Evolutionary conservation across 805 yeast species (phyloP), one percentile per base, ranked within the genome.

Genomic region (Lachancea mirantina): DNA sequence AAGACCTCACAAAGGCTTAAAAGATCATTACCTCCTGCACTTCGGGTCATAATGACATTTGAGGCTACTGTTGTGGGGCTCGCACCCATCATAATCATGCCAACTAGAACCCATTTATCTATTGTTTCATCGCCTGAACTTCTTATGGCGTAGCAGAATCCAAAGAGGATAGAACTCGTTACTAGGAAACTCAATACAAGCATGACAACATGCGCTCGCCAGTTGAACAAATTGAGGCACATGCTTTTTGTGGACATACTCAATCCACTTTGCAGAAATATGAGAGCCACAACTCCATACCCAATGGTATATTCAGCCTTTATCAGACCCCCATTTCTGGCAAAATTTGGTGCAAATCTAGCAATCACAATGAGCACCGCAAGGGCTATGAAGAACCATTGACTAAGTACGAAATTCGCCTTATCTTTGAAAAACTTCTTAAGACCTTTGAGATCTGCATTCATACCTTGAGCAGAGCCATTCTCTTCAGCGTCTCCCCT

Each of bases 21-120:
- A 11, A 80, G 59, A 43, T 75, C 88, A 56, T 85, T 84, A 6
- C 95, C 96, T 43, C 79, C 76, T 0, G 96, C 95, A 38, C 72
- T 72, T 33, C 76, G 70, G 5, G 96, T 87, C 95, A 87, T 87
- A 18, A 87, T 88, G 18, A 87, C 95, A 52, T 87, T 87, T 2
- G 95, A 84, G 0, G 88, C 75, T 13, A 87, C 94, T 0, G 96
- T 87, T 6, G 96, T 87, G 18, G 96, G 96, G 55, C 94, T 83
- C 8, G 89, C 72, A 19, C 84, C 83, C 2, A 95, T 82, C 28
- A 84, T 80, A 13, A 87, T 72, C 38, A 87, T 57, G 1, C 96
- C 96, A 9, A 81, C 81, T 14, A 87, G 61, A 45, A 84, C 70
- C 84, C 92, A 84, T 20, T 72, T 67, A 45, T 77, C 78, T 22